Base-by-base conservation (phyloP, 345 rosid species). In the Turritis glabra region DNA sequence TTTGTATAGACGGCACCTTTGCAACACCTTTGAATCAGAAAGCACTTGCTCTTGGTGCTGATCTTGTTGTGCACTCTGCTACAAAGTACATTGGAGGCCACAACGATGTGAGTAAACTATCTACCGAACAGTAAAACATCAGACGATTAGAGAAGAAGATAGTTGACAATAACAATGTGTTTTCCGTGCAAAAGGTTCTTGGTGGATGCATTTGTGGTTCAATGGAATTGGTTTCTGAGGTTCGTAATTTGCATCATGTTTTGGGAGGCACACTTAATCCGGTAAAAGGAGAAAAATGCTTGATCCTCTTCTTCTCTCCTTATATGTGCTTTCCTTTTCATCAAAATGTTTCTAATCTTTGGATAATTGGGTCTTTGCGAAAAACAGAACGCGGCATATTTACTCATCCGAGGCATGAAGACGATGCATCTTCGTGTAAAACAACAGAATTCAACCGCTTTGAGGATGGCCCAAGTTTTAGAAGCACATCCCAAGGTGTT, bases 11-110 rank as follows among this genome's bases (percentile, higher is more conserved):
- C 56, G 89, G 91, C 71, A 89, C 98, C 68, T 7, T 43, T 17
- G 98, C 96, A 38, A 88, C 98, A 63, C 92, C 96, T 74, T 69
- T 93, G 68, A 93, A 93, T 73, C 98, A 93, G 70, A 93, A 91
- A 74, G 92, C 89, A 10, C 88, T 93, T 65, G 84, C 95, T 14
- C 90, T 88, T 73, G 98, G 96, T 60, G 95, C 98, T 74, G 98
- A 94, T 88, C 88, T 94, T 64, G 80, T 88, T 61, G 22, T 91
- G 61, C 98, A 94, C n/a, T 94, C 98, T 72, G 91, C 86, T 62
- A 87, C 98, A 19, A 94, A 91, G 79, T 94, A 81, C 78, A 84
- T 91, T 64, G 97, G 88, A 37, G 98, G 98, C 8, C 98, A 94
- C 69, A 94, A 87, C 78, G 97, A 94, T 80, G 98, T 93, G 78